A percentile compares a stretch with the other conserved stretches of the same genome.
Conservation (phyloP, 805 yeast genomes). For the Blastobotrys parvus region DNA sequence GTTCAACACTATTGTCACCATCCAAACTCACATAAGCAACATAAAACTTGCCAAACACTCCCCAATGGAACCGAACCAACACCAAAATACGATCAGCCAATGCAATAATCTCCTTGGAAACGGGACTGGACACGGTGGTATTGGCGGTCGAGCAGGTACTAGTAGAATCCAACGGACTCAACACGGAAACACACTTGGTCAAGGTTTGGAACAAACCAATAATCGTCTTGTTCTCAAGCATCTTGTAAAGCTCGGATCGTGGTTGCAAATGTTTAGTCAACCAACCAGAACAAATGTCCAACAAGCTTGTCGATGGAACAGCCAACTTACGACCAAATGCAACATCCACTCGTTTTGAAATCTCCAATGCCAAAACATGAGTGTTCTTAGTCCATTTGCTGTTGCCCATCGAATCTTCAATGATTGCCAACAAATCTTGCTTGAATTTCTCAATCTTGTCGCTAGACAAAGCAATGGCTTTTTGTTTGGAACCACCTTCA, state of each 20-base stretch:
- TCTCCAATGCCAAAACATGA: conserved; percentile 59
- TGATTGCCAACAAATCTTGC: conserved; percentile 66
- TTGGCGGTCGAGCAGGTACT: conserved; percentile 7
- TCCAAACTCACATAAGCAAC: conserved; percentile 15
- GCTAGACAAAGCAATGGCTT: conserved; percentile 10
- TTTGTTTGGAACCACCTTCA: conserved; percentile 19
- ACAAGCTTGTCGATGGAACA: conserved; percentile 33
- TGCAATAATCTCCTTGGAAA: conserved; percentile 40
- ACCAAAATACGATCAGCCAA: conserved; percentile 55
- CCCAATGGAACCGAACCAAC: conserved; percentile 71
- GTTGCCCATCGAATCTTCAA: conserved; percentile 78
- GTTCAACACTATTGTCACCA: conserved; percentile 2
- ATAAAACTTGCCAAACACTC: conserved; percentile 70
- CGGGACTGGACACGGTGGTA: conserved; percentile 11
- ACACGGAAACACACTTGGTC: conserved; percentile 10
- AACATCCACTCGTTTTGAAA: conserved; percentile 34
- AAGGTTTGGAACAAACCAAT: conserved; percentile 11
- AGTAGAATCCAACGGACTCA: conserved; percentile 13
- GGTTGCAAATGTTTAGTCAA: conserved; percentile 82
- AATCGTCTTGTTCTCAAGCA: conserved; percentile 52
- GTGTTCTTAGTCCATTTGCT: conserved; percentile 86
- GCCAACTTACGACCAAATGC: conserved; percentile 7
- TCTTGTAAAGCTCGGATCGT: conserved; percentile 60
- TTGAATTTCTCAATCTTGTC: conserved; percentile 42
- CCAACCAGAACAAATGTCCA: conserved; percentile 69